phyloP scores from a whole-genome alignment of 2,329 filamentous ascomycete genomes.

The Diaporthe caulivora region DNA sequence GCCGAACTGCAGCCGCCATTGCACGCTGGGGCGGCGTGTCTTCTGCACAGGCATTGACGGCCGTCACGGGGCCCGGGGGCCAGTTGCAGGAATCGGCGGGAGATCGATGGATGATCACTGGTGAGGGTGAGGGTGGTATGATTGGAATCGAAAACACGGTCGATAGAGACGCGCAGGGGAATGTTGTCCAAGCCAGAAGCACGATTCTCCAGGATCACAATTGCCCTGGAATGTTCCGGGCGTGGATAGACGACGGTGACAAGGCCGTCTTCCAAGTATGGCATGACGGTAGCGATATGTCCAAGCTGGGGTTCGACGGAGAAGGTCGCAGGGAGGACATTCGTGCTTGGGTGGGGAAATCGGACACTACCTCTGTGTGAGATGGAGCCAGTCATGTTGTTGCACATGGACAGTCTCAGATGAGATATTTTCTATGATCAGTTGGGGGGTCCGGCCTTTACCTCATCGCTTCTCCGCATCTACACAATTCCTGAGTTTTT shows the following conservation, averaged over 20 bases:
- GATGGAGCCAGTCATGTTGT: neutral
- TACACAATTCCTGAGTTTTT: too few species aligned
- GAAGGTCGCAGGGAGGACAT: constrained; percentile 25
- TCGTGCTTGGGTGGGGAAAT: constrained; percentile 14
- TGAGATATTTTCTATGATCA: neutral
- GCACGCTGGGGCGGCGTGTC: constrained; percentile 71
- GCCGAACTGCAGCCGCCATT: constrained; percentile 79
- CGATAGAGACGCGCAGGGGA: constrained; percentile 57
- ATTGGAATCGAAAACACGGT: constrained; percentile 80
- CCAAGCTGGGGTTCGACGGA: constrained; percentile 12
- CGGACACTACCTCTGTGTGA: neutral
- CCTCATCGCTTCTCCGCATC: too few species aligned
- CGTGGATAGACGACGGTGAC: constrained; percentile 76
- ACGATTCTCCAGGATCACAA: constrained; percentile 83
- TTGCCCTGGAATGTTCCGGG: constrained; percentile 88
- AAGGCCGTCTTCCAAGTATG: constrained; percentile 70
- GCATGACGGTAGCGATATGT: constrained; percentile 45
- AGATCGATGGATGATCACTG: constrained; percentile 77
- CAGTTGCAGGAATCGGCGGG: constrained; percentile 82
- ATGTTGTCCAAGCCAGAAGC: constrained; percentile 55
- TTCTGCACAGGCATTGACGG: constrained; percentile 69
- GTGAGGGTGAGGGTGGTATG: constrained; percentile 87
- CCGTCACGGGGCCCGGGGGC: constrained; percentile 77
- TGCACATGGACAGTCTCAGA: neutral
- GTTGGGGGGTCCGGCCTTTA: too few species aligned